Evolutionary conservation across 2,329 filamentous ascomycete species (phyloP).

Genomic region (Harringtonia lauricola): DNA sequence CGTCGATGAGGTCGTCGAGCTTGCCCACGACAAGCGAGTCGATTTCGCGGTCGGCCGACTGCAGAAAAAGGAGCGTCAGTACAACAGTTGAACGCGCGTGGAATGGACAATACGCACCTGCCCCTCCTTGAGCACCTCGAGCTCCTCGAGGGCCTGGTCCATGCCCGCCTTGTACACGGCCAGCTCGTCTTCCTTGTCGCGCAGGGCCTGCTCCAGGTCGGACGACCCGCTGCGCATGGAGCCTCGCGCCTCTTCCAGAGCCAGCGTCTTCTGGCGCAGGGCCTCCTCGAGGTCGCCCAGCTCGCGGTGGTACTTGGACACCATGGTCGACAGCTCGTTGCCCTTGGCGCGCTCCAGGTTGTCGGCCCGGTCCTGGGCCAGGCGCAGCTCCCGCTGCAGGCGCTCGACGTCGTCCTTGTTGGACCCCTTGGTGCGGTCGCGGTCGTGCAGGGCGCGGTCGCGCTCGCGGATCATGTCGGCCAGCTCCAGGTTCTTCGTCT

Average conservation of each 20-base stretch:
- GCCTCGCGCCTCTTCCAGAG: slow-evolving; percentile 71
- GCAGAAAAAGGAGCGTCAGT: slow-evolving; percentile 46
- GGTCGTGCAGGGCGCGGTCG: slow-evolving; percentile 86
- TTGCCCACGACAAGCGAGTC: slow-evolving; percentile 82
- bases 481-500: slow-evolving; percentile 98
- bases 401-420: slow-evolving; percentile 94
- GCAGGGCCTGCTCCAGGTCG: slow-evolving; percentile 74
- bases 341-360: slow-evolving; percentile 89
- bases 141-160: slow-evolving; percentile 88
- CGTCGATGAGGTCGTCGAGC: slow-evolving; percentile 96
- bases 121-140: slow-evolving; percentile 75
- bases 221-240: slow-evolving; percentile 71
- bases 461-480: slow-evolving; percentile 98
- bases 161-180: slow-evolving; percentile 97
- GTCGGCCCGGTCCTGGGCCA: slow-evolving; percentile 85
- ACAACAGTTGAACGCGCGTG: background rate
- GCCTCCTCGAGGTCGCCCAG: slow-evolving; percentile 95
- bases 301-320: slow-evolving; percentile 93
- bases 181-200: slow-evolving; percentile 94
- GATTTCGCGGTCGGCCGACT: slow-evolving; percentile 76
- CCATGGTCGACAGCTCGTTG: slow-evolving; percentile 86
- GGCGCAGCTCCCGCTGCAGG: slow-evolving; percentile 81
- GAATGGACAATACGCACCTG: slow-evolving; percentile 24
- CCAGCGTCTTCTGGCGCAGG: slow-evolving; percentile 74
- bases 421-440: slow-evolving; percentile 73